Conservation (phyloP, 2,329 filamentous ascomycete genomes). For the Trichoderma endophyticum region DNA sequence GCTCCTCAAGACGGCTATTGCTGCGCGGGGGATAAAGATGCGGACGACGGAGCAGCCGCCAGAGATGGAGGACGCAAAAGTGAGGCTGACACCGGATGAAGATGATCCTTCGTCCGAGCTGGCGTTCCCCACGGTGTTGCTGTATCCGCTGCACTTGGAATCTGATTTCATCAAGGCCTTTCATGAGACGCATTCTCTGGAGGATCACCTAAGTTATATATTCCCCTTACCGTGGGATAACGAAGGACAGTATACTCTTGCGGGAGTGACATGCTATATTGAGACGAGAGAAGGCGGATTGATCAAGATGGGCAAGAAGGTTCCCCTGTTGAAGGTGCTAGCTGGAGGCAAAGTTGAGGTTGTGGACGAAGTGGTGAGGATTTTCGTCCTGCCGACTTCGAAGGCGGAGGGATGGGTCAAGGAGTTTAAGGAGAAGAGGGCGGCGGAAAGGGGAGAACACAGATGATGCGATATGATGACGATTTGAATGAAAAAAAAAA, state of each 20-base stretch:
- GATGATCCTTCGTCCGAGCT: slow-evolving; percentile 70
- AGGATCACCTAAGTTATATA: slow-evolving; percentile 78
- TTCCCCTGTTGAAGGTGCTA: slow-evolving; percentile 71
- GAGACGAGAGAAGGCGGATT: slow-evolving; percentile 77
- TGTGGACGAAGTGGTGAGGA: slow-evolving; percentile 77
- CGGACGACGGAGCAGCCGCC: slow-evolving; percentile 68
- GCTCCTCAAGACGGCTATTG: slow-evolving; percentile 64
- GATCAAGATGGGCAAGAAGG: slow-evolving; percentile 85
- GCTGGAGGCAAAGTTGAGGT: slow-evolving; percentile 77
- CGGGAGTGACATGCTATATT: slow-evolving; percentile 79
- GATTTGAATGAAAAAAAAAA: neutral
- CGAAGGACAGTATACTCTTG: slow-evolving; percentile 60
- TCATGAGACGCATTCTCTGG: slow-evolving; percentile 69
- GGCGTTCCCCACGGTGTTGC: slow-evolving; percentile 72
- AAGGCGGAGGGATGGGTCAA: slow-evolving; percentile 73
- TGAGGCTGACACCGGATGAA: slow-evolving; percentile 68
- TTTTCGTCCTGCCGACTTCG: slow-evolving; percentile 75
- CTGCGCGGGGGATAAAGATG: slow-evolving; percentile 66
- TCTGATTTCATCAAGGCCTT: slow-evolving; percentile 91
- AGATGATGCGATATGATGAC: neutral
- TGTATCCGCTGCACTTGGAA: slow-evolving; percentile 81
- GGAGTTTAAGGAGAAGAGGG: slow-evolving; percentile 77
- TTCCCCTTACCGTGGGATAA: slow-evolving; percentile 86
- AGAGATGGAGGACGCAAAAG: slow-evolving; percentile 79
- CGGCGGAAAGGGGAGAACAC: slow-evolving; percentile 39